Conservation (phyloP, 2,329 filamentous ascomycete genomes). For the Ophiostoma angusticollis region DNA sequence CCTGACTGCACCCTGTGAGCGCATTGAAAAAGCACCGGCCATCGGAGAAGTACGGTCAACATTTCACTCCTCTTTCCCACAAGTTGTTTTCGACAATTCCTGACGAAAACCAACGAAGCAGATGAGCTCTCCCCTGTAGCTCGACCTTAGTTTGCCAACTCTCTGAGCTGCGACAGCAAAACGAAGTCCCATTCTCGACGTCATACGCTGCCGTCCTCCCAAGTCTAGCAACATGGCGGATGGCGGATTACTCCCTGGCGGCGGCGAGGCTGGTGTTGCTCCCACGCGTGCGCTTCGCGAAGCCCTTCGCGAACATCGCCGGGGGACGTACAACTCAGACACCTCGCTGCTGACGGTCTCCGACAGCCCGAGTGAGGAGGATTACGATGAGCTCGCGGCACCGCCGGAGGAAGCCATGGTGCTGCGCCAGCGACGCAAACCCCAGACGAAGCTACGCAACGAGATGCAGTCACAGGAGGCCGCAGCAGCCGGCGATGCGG, state of each 20-base stretch:
- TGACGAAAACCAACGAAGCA: too few species aligned
- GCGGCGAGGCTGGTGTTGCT: neutral
- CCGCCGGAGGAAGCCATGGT: slow-evolving; percentile 15
- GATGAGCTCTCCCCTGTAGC: too few species aligned
- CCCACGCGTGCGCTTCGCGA: slow-evolving; percentile 13
- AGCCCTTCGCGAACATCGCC: slow-evolving; percentile 10
- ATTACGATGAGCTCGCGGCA: slow-evolving; percentile 27
- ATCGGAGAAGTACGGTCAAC: too few species aligned
- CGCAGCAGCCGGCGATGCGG: neutral
- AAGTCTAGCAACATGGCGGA: too few species aligned
- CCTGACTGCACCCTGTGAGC: too few species aligned
- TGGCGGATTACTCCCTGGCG: neutral
- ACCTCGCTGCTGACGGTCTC: slow-evolving; percentile 18
- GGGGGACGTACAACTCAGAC: slow-evolving; percentile 7
- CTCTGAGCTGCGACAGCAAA: too few species aligned
- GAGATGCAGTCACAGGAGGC: slow-evolving; percentile 9
- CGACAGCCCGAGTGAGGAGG: slow-evolving; percentile 32
- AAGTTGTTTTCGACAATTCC: too few species aligned
- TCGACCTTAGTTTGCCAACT: too few species aligned
- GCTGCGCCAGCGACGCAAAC: slow-evolving; percentile 11
- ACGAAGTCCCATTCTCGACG: too few species aligned
- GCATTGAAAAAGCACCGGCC: too few species aligned
- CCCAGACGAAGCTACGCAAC: slow-evolving; percentile 7
- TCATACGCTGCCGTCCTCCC: too few species aligned
- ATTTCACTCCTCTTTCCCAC: too few species aligned